These are phyloP conservation scores for Pleomassaria siparia DNA, from an alignment of 2,329 filamentous ascomycete genomes.

Conservation along the genomic window DNA sequence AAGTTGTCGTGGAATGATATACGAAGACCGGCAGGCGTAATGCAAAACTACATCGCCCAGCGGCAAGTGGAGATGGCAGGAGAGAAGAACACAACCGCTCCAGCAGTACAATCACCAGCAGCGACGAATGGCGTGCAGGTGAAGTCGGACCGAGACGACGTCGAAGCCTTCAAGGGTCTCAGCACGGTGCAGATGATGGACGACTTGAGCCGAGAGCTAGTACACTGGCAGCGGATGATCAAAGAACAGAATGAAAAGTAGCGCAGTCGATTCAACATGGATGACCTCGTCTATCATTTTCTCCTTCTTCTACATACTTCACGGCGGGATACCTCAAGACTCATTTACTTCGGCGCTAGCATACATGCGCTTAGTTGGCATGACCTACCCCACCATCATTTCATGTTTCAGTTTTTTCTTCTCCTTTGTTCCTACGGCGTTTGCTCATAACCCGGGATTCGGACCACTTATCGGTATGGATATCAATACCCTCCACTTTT, in stretches of 20 bases:
- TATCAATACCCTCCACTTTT: slow-evolving; percentile 41
- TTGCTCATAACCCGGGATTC: slow-evolving; percentile 4
- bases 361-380: no score
- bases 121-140: slow-evolving; percentile 26
- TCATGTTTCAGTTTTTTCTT: not conserved
- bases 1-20: slow-evolving; percentile 82
- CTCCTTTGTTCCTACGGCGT: not conserved
- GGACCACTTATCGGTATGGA: slow-evolving; percentile 20
- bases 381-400: no score
- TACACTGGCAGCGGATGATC: slow-evolving; percentile 74
- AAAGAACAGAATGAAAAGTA: slow-evolving; percentile 33
- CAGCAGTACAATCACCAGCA: slow-evolving; percentile 26
- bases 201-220: slow-evolving; percentile 73
- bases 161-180: slow-evolving; percentile 66
- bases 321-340: not conserved
- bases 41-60: slow-evolving; percentile 86
- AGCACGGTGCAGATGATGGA: slow-evolving; percentile 91
- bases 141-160: slow-evolving; percentile 47
- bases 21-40: slow-evolving; percentile 78
- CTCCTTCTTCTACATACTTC: not conserved
- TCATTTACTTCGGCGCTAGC: not conserved
- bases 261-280: not conserved
- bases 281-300: not conserved
- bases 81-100: slow-evolving; percentile 43
- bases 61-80: slow-evolving; percentile 85